phyloP scores from a whole-genome alignment of 768 basidiomycete genomes.

The Rhodotorula kratochvilovae region DNA sequence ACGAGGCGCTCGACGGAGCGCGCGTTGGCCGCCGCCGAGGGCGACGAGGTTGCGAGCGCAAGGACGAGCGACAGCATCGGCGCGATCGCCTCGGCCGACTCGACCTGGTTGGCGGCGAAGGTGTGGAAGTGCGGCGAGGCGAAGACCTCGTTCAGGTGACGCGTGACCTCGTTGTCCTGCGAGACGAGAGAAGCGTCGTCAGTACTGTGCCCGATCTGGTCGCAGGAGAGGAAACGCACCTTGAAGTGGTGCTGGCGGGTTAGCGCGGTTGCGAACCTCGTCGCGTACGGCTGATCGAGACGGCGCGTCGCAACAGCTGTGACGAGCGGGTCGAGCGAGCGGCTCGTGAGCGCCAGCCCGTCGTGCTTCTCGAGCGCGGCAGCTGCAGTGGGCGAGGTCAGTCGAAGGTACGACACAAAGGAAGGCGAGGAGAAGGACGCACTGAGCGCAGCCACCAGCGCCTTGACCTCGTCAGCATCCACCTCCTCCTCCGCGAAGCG shows the following conservation, averaged over 20 bases:
- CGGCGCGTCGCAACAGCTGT: conserved; percentile 18
- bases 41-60: conserved; percentile 18
- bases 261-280: conserved; percentile 8
- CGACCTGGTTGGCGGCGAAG: background rate
- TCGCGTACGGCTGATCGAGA: conserved; percentile 17
- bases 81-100: background rate
- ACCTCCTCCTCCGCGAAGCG: conserved; percentile 22
- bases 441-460: conserved; percentile 3
- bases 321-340: conserved; percentile 27
- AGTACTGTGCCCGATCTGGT: too few species aligned
- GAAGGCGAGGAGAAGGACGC: background rate
- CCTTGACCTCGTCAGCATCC: conserved; percentile 8
- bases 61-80: conserved; percentile 9
- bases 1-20: conserved; percentile 63
- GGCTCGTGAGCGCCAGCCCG: conserved; percentile 8
- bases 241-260: conserved; percentile 22
- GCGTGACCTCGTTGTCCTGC: conserved; percentile 37
- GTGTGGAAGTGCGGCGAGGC: conserved; percentile 23
- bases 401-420: background rate
- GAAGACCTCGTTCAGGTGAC: conserved; percentile 37
- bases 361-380: background rate
- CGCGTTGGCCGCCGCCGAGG: conserved; percentile 17
- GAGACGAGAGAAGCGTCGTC: too few species aligned
- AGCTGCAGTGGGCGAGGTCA: background rate
- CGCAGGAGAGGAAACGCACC: conserved; percentile 14